Percentiles rank a stretch among this genome's conserved stretches.
Conservation (phyloP, 768 basidiomycete species). For the Lactarius quietus region DNA sequence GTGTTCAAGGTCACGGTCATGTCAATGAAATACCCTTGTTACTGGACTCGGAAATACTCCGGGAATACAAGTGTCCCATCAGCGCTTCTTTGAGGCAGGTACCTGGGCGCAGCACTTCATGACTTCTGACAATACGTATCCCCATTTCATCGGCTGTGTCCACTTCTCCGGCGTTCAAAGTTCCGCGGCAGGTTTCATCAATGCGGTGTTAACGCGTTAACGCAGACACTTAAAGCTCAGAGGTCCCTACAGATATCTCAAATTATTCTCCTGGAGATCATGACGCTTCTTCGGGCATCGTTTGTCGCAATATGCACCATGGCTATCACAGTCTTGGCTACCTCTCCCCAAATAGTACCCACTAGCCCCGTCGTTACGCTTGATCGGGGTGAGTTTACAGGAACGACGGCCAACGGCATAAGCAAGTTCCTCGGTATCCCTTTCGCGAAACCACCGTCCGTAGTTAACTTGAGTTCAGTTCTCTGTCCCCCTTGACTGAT, state of each 20-base stretch:
- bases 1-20: too few species aligned
- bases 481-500: not conserved
- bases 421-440: conserved; percentile 38
- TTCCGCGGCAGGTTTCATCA: too few species aligned
- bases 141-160: too few species aligned
- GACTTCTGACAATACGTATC: too few species aligned
- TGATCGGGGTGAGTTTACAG: conserved; percentile 33
- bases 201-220: too few species aligned
- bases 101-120: too few species aligned
- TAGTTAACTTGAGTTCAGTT: not conserved
- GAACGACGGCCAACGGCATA: conserved; percentile 28
- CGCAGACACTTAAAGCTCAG: too few species aligned
- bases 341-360: not conserved
- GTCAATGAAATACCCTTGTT: too few species aligned
- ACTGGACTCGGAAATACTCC: too few species aligned
- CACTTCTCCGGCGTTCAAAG: too few species aligned
- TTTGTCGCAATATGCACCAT: not conserved
- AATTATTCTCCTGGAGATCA: not conserved
- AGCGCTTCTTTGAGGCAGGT: too few species aligned
- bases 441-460: conserved; percentile 32
- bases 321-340: not conserved
- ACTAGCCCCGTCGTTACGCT: conserved; percentile 27
- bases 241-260: not conserved
- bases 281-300: not conserved
- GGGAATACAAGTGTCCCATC: too few species aligned